Percentiles rank a stretch among this genome's conserved stretches.
These are phyloP conservation scores for Tulasnella sp. DNA, from an alignment of 768 basidiomycete species.

Conservation along the genomic window DNA sequence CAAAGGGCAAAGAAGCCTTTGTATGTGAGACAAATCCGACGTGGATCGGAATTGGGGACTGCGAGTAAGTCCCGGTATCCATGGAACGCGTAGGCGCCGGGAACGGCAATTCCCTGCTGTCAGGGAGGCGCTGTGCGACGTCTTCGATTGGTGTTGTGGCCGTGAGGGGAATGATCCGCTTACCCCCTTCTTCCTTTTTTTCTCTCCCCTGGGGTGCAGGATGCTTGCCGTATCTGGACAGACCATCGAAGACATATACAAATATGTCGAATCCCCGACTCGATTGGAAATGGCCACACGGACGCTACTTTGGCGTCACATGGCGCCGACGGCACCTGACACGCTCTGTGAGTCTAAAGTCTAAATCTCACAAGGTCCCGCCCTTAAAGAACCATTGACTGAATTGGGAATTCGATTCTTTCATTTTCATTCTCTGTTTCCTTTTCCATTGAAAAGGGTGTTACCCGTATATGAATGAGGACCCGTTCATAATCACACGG, in stretches of 20 bases:
- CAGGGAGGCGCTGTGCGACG: neutral
- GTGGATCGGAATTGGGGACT: slow-evolving; percentile 59
- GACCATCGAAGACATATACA: slow-evolving; percentile 89
- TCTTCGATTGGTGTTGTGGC: neutral
- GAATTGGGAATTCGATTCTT: neutral
- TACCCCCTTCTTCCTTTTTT: neutral
- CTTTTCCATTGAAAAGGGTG: slow-evolving; percentile 48
- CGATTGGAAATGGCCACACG: slow-evolving; percentile 64
- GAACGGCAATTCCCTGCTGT: neutral
- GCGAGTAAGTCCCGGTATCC: slow-evolving; percentile 33
- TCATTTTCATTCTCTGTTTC: neutral
- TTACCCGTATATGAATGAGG: slow-evolving; percentile 78
- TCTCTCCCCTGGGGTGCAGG: slow-evolving; percentile 32
- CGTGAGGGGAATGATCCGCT: neutral
- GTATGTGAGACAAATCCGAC: slow-evolving; percentile 81
- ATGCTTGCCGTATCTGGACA: slow-evolving; percentile 87
- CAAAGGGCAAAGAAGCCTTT: slow-evolving; percentile 54
- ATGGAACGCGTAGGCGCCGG: neutral
- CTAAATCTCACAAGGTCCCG: neutral
- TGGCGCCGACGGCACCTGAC: slow-evolving; percentile 98
- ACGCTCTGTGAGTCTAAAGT: slow-evolving; percentile 54
- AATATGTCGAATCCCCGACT: slow-evolving; percentile 66
- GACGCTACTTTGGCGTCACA: slow-evolving; percentile 87
- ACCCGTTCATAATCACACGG: slow-evolving; percentile 82
- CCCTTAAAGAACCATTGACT: neutral